Evolutionary conservation across 1,139 yeast species (phyloP), one percentile per base, ranked within the genome.

Genomic region (Yamadazyma pseudoaaseri): DNA sequence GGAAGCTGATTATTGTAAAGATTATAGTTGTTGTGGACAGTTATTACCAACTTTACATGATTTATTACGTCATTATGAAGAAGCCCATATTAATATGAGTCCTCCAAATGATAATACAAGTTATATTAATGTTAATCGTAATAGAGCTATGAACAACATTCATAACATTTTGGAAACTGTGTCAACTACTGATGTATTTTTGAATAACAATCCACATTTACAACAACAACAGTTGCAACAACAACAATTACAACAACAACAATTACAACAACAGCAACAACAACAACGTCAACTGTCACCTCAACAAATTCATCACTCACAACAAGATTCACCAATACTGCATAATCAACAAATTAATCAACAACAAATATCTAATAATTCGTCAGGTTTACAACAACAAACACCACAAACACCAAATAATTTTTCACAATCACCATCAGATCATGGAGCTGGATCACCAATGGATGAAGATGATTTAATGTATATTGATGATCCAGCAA

Each of bases 1-100:
- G 41, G 98, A 92, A 61, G 96, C 96, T 8, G 90, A 90, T 58
- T 92, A 90, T 60, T 92, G 98, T 60, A 86, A 86, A 58, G 98
- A 92, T 63, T 92, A 92, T 61, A 81, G 90, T 39, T 92, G 98
- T 60, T 92, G 98, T 65, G 98, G 97, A 20, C 84, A 86, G 56
- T 69, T 84, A 27, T 71, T 94, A 38, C 97, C 97, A 21, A 90
- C 96, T 9, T 68, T 92, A 45, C 98, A 92, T 59, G 98, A 92
- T 59, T 70, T 92, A 44, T 71, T 92, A 45, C 80, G 95, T 49
- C 98, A 92, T 58, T 94, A 92, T 56, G 98, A 94, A 58, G 97
- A 92, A 60, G 90, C 95, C 27, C 98, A 92, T 59, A 90, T 90
- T 44, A 77, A 85, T 35, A 85, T 86, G 26, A 79, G 81, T 14